Conservation (phyloP, 129 eudicot genomes). For the Centella asiatica region DNA sequence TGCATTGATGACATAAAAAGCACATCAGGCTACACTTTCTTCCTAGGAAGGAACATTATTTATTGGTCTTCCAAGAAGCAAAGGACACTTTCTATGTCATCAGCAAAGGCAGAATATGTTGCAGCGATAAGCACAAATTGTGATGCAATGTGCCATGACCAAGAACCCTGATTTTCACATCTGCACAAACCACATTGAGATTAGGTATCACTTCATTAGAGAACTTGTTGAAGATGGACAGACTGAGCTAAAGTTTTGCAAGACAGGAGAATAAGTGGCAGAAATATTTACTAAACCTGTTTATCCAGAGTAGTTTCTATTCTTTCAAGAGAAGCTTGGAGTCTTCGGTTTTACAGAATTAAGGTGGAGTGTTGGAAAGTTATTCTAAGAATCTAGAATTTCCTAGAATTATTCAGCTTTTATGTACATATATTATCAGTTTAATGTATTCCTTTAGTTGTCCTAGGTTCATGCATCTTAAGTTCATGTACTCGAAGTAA, state of each 20-base stretch:
- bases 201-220: conserved; percentile 13
- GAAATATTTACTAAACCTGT: neutral
- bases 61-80: conserved; percentile 6
- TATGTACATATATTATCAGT: no score
- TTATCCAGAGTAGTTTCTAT: conserved; percentile 7
- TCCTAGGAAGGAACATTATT: neutral
- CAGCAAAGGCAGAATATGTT: neutral
- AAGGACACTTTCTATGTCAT: conserved; percentile 1
- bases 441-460: no score
- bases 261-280: neutral
- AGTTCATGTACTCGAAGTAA: no score
- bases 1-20: conserved; percentile 9
- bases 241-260: neutral
- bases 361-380: no score
- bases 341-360: no score
- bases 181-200: conserved; percentile 3
- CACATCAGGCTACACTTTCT: conserved; percentile 3
- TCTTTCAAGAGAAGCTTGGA: no score
- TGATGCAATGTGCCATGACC: conserved; percentile 11
- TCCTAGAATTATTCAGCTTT: no score
- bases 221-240: neutral
- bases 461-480: no score
- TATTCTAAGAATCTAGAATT: no score
- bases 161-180: conserved; percentile 8
- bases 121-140: neutral